Conservation (phyloP, 2,329 filamentous ascomycete genomes). For the Neodidymelliopsis sp. region DNA sequence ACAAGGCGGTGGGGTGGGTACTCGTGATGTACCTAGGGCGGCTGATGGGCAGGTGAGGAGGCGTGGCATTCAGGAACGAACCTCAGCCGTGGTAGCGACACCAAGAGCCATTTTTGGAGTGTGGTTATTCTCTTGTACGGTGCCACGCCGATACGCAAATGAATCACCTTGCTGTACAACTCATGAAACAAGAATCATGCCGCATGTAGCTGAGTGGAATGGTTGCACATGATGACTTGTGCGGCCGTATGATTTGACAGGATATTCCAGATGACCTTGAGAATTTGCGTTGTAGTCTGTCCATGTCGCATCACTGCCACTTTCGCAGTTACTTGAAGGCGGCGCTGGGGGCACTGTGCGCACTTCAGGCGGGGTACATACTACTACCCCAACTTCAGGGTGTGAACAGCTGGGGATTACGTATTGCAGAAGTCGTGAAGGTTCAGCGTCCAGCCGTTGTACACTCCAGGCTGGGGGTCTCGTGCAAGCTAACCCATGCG, state of each 20-base stretch:
- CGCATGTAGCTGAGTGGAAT: slow-evolving; percentile 32
- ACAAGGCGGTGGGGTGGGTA: slow-evolving; percentile 2
- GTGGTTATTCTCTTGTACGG: slow-evolving; percentile 17
- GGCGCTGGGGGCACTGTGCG: slow-evolving; percentile 23
- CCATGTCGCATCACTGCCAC: slow-evolving; percentile 36
- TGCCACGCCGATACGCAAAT: slow-evolving; percentile 28
- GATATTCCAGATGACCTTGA: slow-evolving; percentile 46
- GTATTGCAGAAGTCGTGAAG: slow-evolving; percentile 24
- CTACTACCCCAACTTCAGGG: slow-evolving; percentile 23
- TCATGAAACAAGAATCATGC: slow-evolving; percentile 50
- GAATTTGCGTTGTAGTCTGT: slow-evolving; percentile 36
- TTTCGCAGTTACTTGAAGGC: slow-evolving; percentile 20
- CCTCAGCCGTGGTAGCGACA: slow-evolving; percentile 19
- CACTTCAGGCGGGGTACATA: slow-evolving; percentile 28
- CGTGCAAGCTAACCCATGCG: slow-evolving; percentile 31
- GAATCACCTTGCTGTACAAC: slow-evolving; percentile 47
- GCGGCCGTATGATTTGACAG: slow-evolving; percentile 44
- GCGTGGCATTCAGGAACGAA: slow-evolving; percentile 20
- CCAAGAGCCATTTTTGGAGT: slow-evolving; percentile 17
- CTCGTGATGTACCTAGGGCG: slow-evolving; percentile 9
- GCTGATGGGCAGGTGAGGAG: slow-evolving; percentile 6
- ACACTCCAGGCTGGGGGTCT: slow-evolving; percentile 21
- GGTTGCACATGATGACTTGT: slow-evolving; percentile 48
- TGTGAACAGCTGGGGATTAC: slow-evolving; percentile 30
- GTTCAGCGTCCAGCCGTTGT: slow-evolving; percentile 19